phyloP scores from a whole-genome alignment of 345 rosid species.

The Moringa oleifera region DNA sequence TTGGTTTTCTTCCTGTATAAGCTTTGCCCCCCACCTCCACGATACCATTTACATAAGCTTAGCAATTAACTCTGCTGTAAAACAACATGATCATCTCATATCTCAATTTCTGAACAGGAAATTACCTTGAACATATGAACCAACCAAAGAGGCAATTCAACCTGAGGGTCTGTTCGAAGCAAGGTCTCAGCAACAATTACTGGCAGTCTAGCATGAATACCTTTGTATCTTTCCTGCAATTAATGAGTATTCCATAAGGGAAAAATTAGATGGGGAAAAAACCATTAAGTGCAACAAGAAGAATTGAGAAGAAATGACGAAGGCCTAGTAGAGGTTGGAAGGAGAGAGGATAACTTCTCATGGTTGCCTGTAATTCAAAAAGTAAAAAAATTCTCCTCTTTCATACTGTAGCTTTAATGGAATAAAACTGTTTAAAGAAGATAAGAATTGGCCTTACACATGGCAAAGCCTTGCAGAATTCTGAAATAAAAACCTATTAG shows the following conservation, averaged over 20 bases:
- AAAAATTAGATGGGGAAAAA: background rate
- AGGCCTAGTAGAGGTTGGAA: background rate
- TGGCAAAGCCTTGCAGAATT: too few species aligned
- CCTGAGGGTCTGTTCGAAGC: conserved; percentile 72
- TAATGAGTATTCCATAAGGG: conserved; percentile 4
- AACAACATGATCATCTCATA: background rate
- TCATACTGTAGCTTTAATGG: too few species aligned
- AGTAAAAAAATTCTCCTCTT: too few species aligned
- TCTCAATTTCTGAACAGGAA: conserved; percentile 9
- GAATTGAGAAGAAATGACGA: background rate
- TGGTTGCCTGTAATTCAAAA: background rate
- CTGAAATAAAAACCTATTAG: too few species aligned
- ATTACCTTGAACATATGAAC: conserved; percentile 91
- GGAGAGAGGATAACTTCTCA: background rate
- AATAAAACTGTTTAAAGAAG: too few species aligned
- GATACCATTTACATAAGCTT: too few species aligned
- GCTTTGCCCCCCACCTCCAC: too few species aligned
- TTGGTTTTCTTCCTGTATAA: background rate
- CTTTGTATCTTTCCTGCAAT: conserved; percentile 70
- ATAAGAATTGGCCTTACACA: too few species aligned
- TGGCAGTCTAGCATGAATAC: conserved; percentile 75
- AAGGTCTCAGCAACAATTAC: conserved; percentile 81
- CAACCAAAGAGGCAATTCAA: conserved; percentile 94
- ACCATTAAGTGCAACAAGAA: background rate
- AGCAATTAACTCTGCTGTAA: too few species aligned